Base-by-base conservation (phyloP, 371 early-diverging fungal genomes). In the Mortierella sp. region DNA sequence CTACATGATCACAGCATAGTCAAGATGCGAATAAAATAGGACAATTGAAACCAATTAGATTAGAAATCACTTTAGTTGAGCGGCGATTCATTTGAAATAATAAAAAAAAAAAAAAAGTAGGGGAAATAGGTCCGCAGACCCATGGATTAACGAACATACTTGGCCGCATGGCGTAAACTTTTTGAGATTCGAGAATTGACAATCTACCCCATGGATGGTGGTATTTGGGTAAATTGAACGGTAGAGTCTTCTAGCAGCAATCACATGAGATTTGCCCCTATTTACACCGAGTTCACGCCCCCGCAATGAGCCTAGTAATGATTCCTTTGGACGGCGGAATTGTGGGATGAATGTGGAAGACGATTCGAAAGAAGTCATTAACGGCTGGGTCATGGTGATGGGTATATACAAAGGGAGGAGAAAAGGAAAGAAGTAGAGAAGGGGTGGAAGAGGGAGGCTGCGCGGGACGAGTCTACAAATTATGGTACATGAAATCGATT, bases 111-210 rank as follows among this genome's bases (percentile, higher is more conserved):
- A 49, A 68, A 60, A 54, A 15, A 55, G 31, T n/a, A 29, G 28
- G 31, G 31, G 31, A 45, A 32, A 31, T 2, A 13, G 31, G 29
- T 40, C 26, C 26, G 37, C 28, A 51, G 29, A 37, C 26, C 28
- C n/a, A 42, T 42, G 26, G n/a, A 34, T 34, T 19, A 26, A 26
- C 23, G 23, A 22, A 34, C 61, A 28, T 78, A 73, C 79, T 67
- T 78, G 79, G 5, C 79, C 79, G 40, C 79, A 78, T 13, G 79
- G 79, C 19, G 79, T 73, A 49, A 78, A 78, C 60, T 68, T 64
- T 51, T 73, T 78, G 51, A 78, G 73, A 56, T 72, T 66, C 12
- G 77, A 76, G 69, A 68, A 73, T 43, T 68, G 74, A 43, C 79
- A 73, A 26, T 72, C 69, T n/a, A 78, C 67, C 8, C 69, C 79